phyloP scores from a whole-genome alignment of 805 yeast genomes.

The Nakazawaea molendinolei region DNA sequence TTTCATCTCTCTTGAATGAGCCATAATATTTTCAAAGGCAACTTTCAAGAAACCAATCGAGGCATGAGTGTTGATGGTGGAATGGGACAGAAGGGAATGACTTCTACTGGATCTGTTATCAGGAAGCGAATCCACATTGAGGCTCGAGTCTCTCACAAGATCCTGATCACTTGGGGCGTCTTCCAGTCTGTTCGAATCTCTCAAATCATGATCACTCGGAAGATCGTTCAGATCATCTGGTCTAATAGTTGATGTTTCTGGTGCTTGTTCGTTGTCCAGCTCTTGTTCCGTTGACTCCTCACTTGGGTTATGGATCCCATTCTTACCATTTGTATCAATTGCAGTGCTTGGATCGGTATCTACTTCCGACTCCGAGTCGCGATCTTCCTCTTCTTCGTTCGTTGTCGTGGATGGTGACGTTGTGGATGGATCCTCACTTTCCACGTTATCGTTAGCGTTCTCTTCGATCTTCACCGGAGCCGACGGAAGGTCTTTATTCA shows the following conservation, averaged over 20 bases:
- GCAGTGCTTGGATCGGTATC: slow-evolving; percentile 4
- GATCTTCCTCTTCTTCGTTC: slow-evolving; percentile 7
- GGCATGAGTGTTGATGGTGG: slow-evolving; percentile 16
- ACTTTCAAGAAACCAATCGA: slow-evolving; percentile 26
- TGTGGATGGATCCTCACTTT: not conserved
- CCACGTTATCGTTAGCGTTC: not conserved
- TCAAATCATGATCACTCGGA: too few relatives aligned
- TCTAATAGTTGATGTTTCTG: too few relatives aligned
- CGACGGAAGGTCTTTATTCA: slow-evolving; percentile 5
- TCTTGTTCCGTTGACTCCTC: too few relatives aligned
- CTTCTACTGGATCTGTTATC: slow-evolving; percentile 7
- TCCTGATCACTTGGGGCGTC: too few relatives aligned
- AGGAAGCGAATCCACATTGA: too few relatives aligned
- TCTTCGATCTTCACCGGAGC: not conserved
- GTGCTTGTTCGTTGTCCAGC: too few relatives aligned
- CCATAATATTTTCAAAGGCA: slow-evolving; percentile 24
- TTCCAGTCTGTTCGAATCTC: too few relatives aligned
- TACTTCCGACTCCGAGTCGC: not conserved
- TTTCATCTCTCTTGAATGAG: slow-evolving; percentile 28
- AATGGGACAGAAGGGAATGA: slow-evolving; percentile 9
- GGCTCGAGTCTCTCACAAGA: too few relatives aligned
- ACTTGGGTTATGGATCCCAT: not conserved
- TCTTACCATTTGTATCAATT: not conserved
- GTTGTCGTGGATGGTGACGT: not conserved
- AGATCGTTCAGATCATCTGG: too few relatives aligned